A percentile compares a stretch with the other conserved stretches of the same genome.
Evolutionary conservation across 768 basidiomycete species (phyloP).

Genomic region (Leucogyrophana mollusca): DNA sequence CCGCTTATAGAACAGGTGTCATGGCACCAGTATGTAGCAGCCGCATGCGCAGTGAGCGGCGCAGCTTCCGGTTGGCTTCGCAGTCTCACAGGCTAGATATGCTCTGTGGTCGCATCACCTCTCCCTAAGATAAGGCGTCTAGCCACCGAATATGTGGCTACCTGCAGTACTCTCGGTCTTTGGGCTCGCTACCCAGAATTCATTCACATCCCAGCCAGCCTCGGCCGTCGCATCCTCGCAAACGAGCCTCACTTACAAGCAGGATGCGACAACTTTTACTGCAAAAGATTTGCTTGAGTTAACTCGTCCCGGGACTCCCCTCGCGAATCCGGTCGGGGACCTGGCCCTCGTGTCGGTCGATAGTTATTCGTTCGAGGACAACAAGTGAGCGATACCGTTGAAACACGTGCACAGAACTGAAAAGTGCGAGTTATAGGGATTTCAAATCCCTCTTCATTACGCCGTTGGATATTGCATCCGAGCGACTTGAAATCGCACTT

Average conservation of each 20-base stretch:
- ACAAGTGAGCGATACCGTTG: conserved; percentile 46
- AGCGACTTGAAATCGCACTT: conserved; percentile 54
- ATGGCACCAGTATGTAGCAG: no score
- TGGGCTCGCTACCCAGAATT: no score
- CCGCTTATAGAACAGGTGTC: no score
- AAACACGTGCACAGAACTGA: background rate
- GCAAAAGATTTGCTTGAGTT: conserved; percentile 65
- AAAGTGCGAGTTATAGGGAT: conserved; percentile 41
- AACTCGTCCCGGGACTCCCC: conserved; percentile 55
- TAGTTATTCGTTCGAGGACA: conserved; percentile 65
- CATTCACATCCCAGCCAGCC: no score
- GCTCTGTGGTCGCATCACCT: no score
- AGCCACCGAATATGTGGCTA: no score
- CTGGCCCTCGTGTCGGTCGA: conserved; percentile 58
- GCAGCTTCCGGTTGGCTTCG: no score
- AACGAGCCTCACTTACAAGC: conserved; percentile 48
- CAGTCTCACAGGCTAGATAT: no score
- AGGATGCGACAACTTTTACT: conserved; percentile 54
- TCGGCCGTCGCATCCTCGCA: no score
- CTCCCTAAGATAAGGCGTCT: no score
- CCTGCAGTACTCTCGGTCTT: no score
- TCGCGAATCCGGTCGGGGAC: conserved; percentile 61
- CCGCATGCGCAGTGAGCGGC: no score
- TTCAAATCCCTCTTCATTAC: conserved; percentile 59
- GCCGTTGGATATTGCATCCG: conserved; percentile 46